Base-by-base conservation (phyloP, 352 stramenopile genomes). In the Phytopythium ostracodes region DNA sequence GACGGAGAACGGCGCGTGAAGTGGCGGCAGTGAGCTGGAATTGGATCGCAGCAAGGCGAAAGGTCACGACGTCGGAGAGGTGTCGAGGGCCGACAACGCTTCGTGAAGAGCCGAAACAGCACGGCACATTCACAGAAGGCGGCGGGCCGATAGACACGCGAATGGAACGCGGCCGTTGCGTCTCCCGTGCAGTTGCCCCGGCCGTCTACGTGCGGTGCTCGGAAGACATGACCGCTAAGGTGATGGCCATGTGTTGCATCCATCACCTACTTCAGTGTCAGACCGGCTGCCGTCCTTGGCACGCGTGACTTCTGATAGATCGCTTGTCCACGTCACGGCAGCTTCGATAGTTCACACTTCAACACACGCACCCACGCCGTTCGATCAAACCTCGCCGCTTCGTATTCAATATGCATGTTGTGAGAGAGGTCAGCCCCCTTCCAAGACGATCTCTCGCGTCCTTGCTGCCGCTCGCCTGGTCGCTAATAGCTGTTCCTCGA, bases 401-500 rank as follows among this genome's bases (percentile, higher is more conserved):
- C 9, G n/a, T 29, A 51, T 51, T 27, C 44, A 31, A 51, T 20
- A n/a, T 31, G 44, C 22, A 47, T 51, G 12, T 31, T 31, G 44
- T 20, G 4, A 51, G 44, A 4, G n/a, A 9, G 44, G 29, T 7
- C 29, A 33, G 29, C 29, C 29, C 4, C 29, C n/a, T n/a, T 51
- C 44, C 46, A 0, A 12, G 15, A 10, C 22, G 11, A 17, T n/a
- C 11, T 2, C 8, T 51, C 44, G 44, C 11, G 10, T 53, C 24
- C 46, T 35, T 33, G 24, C 24, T 53, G 8, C 24, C 46, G 20
- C 0, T 24, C 42, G 31, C 10, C 36, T 38, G 27, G 20, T 3
- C 11, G 31, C 52, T 58, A 60, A 18, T 60, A 24, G 36, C 54
- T 60, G 54, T 51, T 60, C 38, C 54, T 35, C 11, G n/a, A 11